phyloP scores from a whole-genome alignment of 345 rosid genomes.

The Salix viminalis region DNA sequence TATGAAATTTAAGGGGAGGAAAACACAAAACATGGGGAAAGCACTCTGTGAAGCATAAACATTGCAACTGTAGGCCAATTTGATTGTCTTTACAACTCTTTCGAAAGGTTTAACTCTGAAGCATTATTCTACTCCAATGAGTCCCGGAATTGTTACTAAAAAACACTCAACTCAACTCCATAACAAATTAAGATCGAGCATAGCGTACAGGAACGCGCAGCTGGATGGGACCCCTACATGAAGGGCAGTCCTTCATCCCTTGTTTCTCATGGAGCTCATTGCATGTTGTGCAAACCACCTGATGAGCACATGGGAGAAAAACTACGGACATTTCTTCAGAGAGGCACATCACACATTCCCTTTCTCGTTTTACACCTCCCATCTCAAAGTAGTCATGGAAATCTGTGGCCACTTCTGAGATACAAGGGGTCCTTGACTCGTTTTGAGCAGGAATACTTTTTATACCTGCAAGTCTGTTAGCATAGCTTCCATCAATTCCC shows the following conservation, averaged over 20 bases:
- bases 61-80: slow-evolving; percentile 15
- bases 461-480: slow-evolving; percentile 29
- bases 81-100: slow-evolving; percentile 26
- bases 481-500: slow-evolving; percentile 55
- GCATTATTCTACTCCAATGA: slow-evolving; percentile 39
- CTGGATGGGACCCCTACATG: slow-evolving; percentile 52
- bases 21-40: slow-evolving; percentile 3
- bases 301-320: slow-evolving; percentile 59
- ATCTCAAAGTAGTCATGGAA: slow-evolving; percentile 28
- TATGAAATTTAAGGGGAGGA: background rate
- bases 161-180: slow-evolving; percentile 23
- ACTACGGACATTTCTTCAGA: slow-evolving; percentile 56
- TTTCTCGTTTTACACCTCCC: slow-evolving; percentile 60
- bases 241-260: slow-evolving; percentile 71
- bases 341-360: slow-evolving; percentile 93
- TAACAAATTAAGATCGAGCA: slow-evolving; percentile 35
- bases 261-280: slow-evolving; percentile 57
- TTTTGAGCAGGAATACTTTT: slow-evolving; percentile 24
- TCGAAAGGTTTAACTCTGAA: slow-evolving; percentile 17
- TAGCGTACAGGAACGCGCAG: slow-evolving; percentile 38
- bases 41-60: slow-evolving; percentile 17
- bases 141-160: slow-evolving; percentile 34
- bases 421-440: slow-evolving; percentile 21
- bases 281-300: slow-evolving; percentile 50
- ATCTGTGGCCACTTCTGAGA: slow-evolving; percentile 30